Base-by-base conservation (phyloP, 345 rosid genomes). In the Salix arbutifolia region DNA sequence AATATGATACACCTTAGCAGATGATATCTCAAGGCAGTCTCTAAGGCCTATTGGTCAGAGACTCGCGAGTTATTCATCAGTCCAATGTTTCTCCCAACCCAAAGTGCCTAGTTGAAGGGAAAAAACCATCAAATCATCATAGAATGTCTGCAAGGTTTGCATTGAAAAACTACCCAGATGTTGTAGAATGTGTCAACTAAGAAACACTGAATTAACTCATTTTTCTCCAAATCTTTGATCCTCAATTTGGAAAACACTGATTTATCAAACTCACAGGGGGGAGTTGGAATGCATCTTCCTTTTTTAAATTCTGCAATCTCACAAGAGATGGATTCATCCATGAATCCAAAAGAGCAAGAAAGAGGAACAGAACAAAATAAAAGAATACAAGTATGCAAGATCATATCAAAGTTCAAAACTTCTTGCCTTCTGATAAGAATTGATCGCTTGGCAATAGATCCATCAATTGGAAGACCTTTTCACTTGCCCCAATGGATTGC, bases 401-500 rank as follows among this genome's bases (percentile, higher is more conserved):
- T 52, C 30, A 3, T 67, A 58, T 65, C 37, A 6, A 72, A 71
- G 23, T 52, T 53, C 66, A 72, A 76, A 76, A 68, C 50, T 76
- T 69, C 91, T 90, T 86, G 83, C 99, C 99, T 91, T 91, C 80
- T 40, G 96, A 85, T 67, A 73, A 73, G 78, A 95, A 91, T 73
- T 91, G 99, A 56, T 84, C 88, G 85, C 98, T 91, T 46, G 91
- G 92, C 81, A 82, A 76, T 81, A 95, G 93, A 89, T 96, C 97
- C 97, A 96, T 96, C 88, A 96, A 83, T 70, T 93, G 97, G 86
- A 96, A 96, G 78, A 96, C 99, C 83, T 93, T 96, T 87, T 93
- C 99, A 75, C 98, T 96, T 42, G 99, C 99, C 74, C 99, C 99
- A 79, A 93, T 89, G 73, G 99, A 93, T 82, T 96, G 99, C 98